Evolutionary conservation across 2,329 filamentous ascomycete species (phyloP), one percentile per base, ranked within the genome.

Genomic region (Diaporthe eres): DNA sequence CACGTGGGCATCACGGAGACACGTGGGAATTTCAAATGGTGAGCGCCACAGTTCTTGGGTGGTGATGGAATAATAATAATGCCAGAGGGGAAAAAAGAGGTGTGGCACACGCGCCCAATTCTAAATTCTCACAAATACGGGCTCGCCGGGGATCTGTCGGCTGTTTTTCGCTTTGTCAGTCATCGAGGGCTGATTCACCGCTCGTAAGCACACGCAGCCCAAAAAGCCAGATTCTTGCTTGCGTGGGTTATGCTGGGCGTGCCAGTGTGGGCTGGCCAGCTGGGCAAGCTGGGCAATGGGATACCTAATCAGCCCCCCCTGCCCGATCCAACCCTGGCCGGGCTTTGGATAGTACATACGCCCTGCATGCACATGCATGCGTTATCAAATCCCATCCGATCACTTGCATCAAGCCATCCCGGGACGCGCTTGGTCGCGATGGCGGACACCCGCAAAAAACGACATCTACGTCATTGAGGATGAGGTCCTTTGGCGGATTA

Each of bases 51-150:
- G 2, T 37, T 37, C 10, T 12, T 19, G 44, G n/a, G 60, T 8
- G 25, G 17, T 47, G 10, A 31, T 31, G 34, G 19, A 7, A 49
- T 25, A 10, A 5, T 61, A 15, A 34, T 44, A 15, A 47, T 17
- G 25, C 39, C 5, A 39, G 7, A 17, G 37, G 1, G 25, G 2
- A 19, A 5, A 39, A 39, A 19, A 47, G 22, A 51, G 28, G 28
- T 68, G 49, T 70, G 65, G 4, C 39, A 47, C 9, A 34, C 63
- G 63, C 31, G 22, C 49, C 49, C 22, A 55, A 42, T 70, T 42
- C 65, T 42, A 70, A 70, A 28, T 55, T 70, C 65, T 70, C 47
- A 70, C 65, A 51, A 55, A 70, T 70, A 70, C 65, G 65, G 65
- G 49, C 65, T 70, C 10, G 15, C 65, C 65, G 65, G 65, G 65